A percentile compares a stretch with the other conserved stretches of the same genome.
These are phyloP conservation scores for Diaporthe longicolla DNA, from an alignment of 2,329 filamentous ascomycete species.

Conservation along the genomic window DNA sequence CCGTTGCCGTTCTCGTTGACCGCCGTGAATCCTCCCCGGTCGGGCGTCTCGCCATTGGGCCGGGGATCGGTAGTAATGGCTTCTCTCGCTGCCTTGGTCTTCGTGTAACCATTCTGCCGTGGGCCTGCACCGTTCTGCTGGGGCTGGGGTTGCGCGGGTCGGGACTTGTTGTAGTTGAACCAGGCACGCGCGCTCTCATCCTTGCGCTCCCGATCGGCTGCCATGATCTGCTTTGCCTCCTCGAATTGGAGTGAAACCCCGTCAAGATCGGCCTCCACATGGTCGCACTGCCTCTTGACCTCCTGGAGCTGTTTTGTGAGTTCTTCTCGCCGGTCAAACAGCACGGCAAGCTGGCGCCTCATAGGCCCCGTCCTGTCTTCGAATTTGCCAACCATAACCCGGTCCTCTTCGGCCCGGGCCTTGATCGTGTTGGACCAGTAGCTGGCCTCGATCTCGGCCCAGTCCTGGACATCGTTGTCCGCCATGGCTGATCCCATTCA, in stretches of 20 bases:
- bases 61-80: not conserved
- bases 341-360: slow-evolving; percentile 51
- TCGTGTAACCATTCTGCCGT: slow-evolving; percentile 24
- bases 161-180: slow-evolving; percentile 39
- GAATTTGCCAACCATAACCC: slow-evolving; percentile 52
- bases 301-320: slow-evolving; percentile 56
- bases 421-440: slow-evolving; percentile 47
- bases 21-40: not conserved
- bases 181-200: slow-evolving; percentile 38
- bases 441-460: slow-evolving; percentile 56
- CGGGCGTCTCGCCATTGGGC: not conserved
- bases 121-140: slow-evolving; percentile 30
- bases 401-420: slow-evolving; percentile 48
- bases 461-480: slow-evolving; percentile 47
- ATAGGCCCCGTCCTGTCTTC: slow-evolving; percentile 49
- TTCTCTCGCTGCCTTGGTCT: not conserved
- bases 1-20: slow-evolving; percentile 17
- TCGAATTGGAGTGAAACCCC: slow-evolving; percentile 38
- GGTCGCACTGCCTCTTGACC: slow-evolving; percentile 45
- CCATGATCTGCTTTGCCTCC: slow-evolving; percentile 37
- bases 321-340: slow-evolving; percentile 55
- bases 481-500: slow-evolving; percentile 36
- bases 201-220: slow-evolving; percentile 39
- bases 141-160: slow-evolving; percentile 14
- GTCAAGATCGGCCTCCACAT: slow-evolving; percentile 42